Base-by-base conservation (phyloP, 805 yeast genomes). In the Saccharomycopsis sp. region DNA sequence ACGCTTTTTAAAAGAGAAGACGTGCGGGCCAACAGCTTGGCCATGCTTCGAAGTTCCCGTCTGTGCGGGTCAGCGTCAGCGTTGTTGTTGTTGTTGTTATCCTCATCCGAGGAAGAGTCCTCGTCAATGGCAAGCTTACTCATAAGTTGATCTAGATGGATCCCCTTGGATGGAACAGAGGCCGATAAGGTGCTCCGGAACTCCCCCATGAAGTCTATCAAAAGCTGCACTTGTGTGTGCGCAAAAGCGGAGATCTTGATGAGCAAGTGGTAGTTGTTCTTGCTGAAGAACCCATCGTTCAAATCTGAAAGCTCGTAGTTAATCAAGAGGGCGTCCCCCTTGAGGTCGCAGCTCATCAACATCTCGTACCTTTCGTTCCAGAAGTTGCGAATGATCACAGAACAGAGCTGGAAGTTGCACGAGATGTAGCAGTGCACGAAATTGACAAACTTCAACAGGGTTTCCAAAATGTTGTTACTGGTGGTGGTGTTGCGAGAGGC, bases 321-420 rank as follows among this genome's bases (percentile, higher is more conserved):
- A 19, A 39, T 18, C 4, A 17, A 8, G 8, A 34, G 31, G 16
- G 37, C 26, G 18, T 40, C 43, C 19, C 30, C 38, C 27, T 23
- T 39, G 4, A 15, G 16, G 23, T 41, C 23, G 19, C 8, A 4
- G 5, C n/a, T 9, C 12, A 26, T n/a, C 7, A 37, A 29, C 12
- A 16, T 36, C 8, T 25, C 42, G 30, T 20, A 29, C 30, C 49
- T 26, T 27, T 46, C 47, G 3, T 18, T 9, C 49, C 49, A 46
- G 25, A 39, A 46, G 30, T 39, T 46, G 12, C 41, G 32, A 17
- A 46, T 33, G 10, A 46, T n/a, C 6, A 46, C 37, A 3, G 29
- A 12, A 12, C 37, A 22, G 7, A 42, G 27, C 31, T 43, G 49
- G 15, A 43, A 43, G 31, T 46, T 46, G 5, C 40, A 42, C 27